Evolutionary conservation across 73 alveolate genomes (phyloP).

Genomic region (Paramecium sonneborni): DNA sequence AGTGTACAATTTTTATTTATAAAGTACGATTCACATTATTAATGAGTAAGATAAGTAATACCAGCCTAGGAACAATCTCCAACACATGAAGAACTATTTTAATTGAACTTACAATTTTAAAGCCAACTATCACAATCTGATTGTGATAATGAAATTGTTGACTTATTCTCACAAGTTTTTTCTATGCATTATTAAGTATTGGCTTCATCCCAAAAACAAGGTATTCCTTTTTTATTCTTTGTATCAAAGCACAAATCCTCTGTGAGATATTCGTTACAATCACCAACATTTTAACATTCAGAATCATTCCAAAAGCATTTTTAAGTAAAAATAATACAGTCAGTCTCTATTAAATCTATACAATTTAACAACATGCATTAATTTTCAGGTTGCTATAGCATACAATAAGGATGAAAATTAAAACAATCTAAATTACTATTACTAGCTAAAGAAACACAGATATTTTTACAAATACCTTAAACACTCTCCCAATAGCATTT

Average conservation of each 20-base stretch:
- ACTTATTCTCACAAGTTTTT: not conserved
- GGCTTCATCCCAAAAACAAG: constrained; percentile 30
- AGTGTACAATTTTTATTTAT: not conserved
- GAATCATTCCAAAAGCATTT: not conserved
- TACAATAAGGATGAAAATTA: no score
- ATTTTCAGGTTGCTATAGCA: no score
- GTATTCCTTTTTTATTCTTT: not conserved
- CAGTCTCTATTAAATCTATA: no score
- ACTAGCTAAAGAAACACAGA: no score
- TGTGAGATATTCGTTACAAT: not conserved
- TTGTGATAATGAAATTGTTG: not conserved
- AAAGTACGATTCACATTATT: not conserved
- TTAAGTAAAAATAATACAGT: not conserved
- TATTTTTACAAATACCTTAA: no score
- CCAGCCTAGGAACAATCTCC: not conserved
- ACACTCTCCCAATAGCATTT: not conserved
- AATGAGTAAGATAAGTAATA: not conserved
- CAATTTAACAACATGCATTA: no score
- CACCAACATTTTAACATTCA: not conserved
- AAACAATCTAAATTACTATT: no score
- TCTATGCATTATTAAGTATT: not conserved
- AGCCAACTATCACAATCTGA: not conserved
- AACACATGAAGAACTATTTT: not conserved
- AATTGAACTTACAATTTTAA: not conserved
- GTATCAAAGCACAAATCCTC: not conserved